Conservation (phyloP, 768 basidiomycete species). For the Psilocybe tampanensis region DNA sequence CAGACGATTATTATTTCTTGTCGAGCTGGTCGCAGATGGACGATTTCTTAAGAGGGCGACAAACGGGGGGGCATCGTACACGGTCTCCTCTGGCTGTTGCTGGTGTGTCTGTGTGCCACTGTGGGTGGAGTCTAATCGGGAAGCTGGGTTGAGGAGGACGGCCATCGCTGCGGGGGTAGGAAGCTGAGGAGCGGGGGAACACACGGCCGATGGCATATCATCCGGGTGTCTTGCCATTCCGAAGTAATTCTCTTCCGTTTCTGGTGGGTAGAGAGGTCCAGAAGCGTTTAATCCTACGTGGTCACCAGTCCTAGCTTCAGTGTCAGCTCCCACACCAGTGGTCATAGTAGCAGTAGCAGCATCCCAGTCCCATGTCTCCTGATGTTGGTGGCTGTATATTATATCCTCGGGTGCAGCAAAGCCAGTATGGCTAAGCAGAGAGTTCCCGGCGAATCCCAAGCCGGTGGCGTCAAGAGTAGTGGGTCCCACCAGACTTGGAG, state of each 20-base stretch:
- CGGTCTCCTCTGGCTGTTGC: slow-evolving; percentile 21
- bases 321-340: too few species aligned
- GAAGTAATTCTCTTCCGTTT: slow-evolving; percentile 25
- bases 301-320: too few species aligned
- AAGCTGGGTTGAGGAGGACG: slow-evolving; percentile 40
- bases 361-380: neutral
- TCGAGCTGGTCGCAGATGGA: slow-evolving; percentile 13
- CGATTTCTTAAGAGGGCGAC: slow-evolving; percentile 14
- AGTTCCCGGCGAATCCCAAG: slow-evolving; percentile 42
- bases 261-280: slow-evolving; percentile 29
- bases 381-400: slow-evolving; percentile 30
- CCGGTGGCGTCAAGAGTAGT: slow-evolving; percentile 45
- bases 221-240: slow-evolving; percentile 26
- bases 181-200: slow-evolving; percentile 41
- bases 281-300: slow-evolving; percentile 27
- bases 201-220: slow-evolving; percentile 24
- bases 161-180: slow-evolving; percentile 53
- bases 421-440: slow-evolving; percentile 22
- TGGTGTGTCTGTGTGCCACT: neutral
- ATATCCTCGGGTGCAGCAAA: slow-evolving; percentile 43
- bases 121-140: slow-evolving; percentile 26
- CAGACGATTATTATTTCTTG: slow-evolving; percentile 20
- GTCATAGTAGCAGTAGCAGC: neutral
- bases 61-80: slow-evolving; percentile 24
- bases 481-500: slow-evolving; percentile 32